phyloP scores from a whole-genome alignment of 1,139 yeast genomes.

The Geotrichum europaeum region DNA sequence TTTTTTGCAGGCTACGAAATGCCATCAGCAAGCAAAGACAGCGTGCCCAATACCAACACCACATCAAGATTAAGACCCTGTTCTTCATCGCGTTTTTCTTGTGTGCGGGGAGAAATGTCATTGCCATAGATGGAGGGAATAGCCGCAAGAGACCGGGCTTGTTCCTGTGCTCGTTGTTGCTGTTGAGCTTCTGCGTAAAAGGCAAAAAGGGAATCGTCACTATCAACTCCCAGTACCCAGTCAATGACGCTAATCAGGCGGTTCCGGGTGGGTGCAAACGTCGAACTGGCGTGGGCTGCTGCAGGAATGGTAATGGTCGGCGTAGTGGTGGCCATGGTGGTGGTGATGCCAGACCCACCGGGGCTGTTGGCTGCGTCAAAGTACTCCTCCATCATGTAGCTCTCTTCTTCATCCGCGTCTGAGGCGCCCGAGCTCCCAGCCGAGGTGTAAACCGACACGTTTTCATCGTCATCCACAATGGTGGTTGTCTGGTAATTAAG shows the following conservation, averaged over 20 bases:
- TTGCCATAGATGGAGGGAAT: not conserved
- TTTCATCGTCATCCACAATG: not conserved
- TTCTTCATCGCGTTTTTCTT: slow-evolving; percentile 13
- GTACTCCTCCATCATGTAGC: slow-evolving; percentile 16
- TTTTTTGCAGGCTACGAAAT: not conserved
- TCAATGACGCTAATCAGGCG: slow-evolving; percentile 25
- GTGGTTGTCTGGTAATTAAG: not conserved
- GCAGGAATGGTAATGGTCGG: too few relatives aligned
- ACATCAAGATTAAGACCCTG: slow-evolving; percentile 18
- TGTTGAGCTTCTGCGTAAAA: not conserved
- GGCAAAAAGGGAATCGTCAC: slow-evolving; percentile 15
- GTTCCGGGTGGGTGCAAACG: slow-evolving; percentile 18
- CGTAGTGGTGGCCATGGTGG: too few relatives aligned
- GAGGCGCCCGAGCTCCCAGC: not conserved
- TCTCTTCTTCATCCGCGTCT: slow-evolving; percentile 16
- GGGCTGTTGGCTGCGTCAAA: slow-evolving; percentile 8
- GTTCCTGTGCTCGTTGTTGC: not conserved
- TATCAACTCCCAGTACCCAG: slow-evolving; percentile 29
- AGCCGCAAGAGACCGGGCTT: not conserved
- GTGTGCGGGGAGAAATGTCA: not conserved
- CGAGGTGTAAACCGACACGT: not conserved
- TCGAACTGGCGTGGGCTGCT: not conserved
- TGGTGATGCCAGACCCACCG: too few relatives aligned
- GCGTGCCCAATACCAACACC: slow-evolving; percentile 12
- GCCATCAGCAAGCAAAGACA: not conserved